Percentiles rank a stretch among this genome's conserved stretches.
phyloP scores from a whole-genome alignment of 176 grass and related monocot genomes.

The Microstegium vimineum region DNA sequence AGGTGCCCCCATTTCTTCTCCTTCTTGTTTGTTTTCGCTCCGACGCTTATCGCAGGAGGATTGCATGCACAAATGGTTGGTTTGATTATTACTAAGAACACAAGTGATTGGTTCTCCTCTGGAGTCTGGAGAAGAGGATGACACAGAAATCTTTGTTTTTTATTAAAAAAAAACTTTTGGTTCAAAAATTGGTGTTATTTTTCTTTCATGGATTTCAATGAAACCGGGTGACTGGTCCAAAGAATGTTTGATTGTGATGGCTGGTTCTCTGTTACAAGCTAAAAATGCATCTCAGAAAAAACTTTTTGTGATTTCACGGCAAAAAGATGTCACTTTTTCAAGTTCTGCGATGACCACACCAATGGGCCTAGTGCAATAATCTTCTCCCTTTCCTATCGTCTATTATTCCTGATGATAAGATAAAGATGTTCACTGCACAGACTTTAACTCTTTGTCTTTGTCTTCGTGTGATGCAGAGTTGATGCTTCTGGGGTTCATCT shows the following conservation, averaged over 20 bases:
- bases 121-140: not conserved
- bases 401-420: not conserved
- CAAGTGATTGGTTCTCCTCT: not conserved
- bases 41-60: not conserved
- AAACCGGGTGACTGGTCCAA: not conserved
- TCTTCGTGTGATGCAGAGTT: conserved; percentile 52
- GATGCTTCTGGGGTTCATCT: conserved; percentile 96
- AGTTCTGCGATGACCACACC: not conserved
- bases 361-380: not conserved
- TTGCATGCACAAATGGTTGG: not conserved
- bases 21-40: not conserved
- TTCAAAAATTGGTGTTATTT: not conserved
- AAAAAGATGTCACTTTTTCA: not conserved
- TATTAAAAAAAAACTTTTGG: not conserved
- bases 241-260: not conserved
- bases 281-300: not conserved
- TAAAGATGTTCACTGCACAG: not conserved
- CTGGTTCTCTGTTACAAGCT: not conserved
- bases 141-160: not conserved
- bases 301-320: not conserved
- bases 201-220: not conserved
- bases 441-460: not conserved
- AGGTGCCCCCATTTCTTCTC: conserved; percentile 35
- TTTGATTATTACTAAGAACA: not conserved
- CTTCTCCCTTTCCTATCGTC: not conserved